A percentile compares a stretch with the other conserved stretches of the same genome.
These are phyloP conservation scores for Globisporangium camurandrum DNA, from an alignment of 352 stramenopile species.

Conservation along the genomic window DNA sequence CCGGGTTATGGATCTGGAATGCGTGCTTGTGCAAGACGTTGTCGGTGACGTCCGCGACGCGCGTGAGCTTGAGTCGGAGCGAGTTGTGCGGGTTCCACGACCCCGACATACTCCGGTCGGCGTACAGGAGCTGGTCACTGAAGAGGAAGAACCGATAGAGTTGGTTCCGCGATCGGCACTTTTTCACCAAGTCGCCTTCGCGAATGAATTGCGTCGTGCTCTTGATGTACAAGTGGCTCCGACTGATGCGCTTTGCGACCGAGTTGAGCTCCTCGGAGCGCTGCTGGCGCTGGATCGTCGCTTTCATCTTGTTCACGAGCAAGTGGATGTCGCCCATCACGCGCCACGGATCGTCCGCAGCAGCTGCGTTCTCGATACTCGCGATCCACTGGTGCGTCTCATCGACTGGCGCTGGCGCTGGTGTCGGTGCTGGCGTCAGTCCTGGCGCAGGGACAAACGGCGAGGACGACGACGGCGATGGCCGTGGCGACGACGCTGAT, in stretches of 20 bases:
- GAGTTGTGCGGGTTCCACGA: constrained; percentile 84
- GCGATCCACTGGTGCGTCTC: constrained; percentile 33
- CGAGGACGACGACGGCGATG: background rate
- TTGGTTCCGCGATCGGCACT: constrained; percentile 84
- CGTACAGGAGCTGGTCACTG: constrained; percentile 82
- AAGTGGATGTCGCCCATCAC: constrained; percentile 88
- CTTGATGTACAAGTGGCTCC: constrained; percentile 89
- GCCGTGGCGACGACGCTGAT: background rate
- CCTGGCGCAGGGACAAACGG: constrained; percentile 1
- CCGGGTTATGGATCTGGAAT: constrained; percentile 81
- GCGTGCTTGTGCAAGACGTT: constrained; percentile 63
- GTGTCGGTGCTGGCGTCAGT: constrained; percentile 5
- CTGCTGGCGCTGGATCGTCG: constrained; percentile 78
- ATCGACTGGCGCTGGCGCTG: background rate
- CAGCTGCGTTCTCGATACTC: constrained; percentile 57
- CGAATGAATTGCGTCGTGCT: constrained; percentile 92
- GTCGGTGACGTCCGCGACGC: constrained; percentile 70
- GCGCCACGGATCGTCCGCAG: constrained; percentile 62
- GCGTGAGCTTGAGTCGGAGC: constrained; percentile 73
- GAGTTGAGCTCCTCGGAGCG: constrained; percentile 78
- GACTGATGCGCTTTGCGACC: constrained; percentile 87
- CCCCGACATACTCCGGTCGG: constrained; percentile 69
- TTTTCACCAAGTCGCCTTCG: constrained; percentile 93
- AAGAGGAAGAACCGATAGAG: constrained; percentile 86
- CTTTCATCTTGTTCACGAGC: constrained; percentile 86